Percentiles rank a stretch among this genome's conserved stretches.
These are phyloP conservation scores for Trypethelium eluteriae DNA, from an alignment of 495 filamentous ascomycete genomes.

Conservation along the genomic window DNA sequence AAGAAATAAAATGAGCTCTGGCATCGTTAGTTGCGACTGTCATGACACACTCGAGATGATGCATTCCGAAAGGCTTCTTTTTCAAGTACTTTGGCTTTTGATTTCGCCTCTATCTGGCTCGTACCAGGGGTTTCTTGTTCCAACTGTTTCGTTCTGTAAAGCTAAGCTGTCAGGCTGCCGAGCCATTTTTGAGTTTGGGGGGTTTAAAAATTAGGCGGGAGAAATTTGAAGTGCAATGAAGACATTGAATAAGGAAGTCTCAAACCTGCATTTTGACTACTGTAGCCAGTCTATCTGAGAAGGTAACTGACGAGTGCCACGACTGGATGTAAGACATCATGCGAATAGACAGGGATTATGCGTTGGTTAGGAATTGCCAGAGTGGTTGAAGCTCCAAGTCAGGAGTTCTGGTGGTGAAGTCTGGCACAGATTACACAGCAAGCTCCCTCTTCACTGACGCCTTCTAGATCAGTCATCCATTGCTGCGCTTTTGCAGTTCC, in stretches of 20 bases:
- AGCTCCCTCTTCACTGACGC: background rate
- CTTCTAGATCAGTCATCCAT: background rate
- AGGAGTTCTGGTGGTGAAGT: background rate
- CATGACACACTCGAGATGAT: slow-evolving; percentile 34
- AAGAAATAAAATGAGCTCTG: background rate
- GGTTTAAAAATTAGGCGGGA: background rate
- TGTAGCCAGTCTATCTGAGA: slow-evolving; percentile 45
- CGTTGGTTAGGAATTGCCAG: background rate
- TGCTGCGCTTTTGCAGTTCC: background rate
- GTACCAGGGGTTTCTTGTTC: slow-evolving; percentile 29
- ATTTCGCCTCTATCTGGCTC: slow-evolving; percentile 38
- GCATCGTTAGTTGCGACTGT: background rate
- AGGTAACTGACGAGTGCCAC: slow-evolving; percentile 41
- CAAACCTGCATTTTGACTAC: slow-evolving; percentile 41
- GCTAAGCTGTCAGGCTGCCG: slow-evolving; percentile 2
- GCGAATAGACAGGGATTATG: slow-evolving; percentile 7
- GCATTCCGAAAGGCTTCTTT: slow-evolving; percentile 39
- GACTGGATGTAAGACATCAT: background rate
- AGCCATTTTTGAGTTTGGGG: background rate
- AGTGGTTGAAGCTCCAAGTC: background rate
- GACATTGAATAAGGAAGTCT: too few relatives aligned
- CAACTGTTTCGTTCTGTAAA: background rate
- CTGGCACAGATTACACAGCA: background rate
- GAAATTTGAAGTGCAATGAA: background rate
- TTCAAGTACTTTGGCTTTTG: slow-evolving; percentile 38